Conservation (phyloP, 2,329 filamentous ascomycete species). For the Emmonsiellopsis sp. region DNA sequence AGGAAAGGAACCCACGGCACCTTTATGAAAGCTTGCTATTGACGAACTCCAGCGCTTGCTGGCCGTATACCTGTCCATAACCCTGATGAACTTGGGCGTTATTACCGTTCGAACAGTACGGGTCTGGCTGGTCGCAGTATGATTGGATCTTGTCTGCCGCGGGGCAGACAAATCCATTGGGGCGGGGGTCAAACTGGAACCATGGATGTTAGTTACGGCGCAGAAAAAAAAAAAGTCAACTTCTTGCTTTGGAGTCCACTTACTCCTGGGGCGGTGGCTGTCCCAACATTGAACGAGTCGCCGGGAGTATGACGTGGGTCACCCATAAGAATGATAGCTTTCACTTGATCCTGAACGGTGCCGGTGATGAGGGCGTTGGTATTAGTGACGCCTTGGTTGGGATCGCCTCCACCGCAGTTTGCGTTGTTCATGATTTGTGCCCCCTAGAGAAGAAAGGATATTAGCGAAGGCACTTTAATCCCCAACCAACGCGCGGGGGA, state of each 20-base stretch:
- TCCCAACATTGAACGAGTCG: conserved; percentile 52
- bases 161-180: conserved; percentile 48
- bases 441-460: conserved; percentile 32
- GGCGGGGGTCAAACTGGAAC: conserved; percentile 50
- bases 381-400: conserved; percentile 27
- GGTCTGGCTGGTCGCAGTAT: conserved; percentile 56
- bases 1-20: neutral
- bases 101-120: conserved; percentile 58
- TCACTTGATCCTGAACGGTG: conserved; percentile 45
- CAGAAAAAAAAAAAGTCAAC: neutral
- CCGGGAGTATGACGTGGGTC: conserved; percentile 50
- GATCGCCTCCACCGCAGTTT: conserved; percentile 48
- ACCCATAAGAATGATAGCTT: conserved; percentile 57
- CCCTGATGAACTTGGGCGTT: conserved; percentile 51
- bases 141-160: conserved; percentile 50
- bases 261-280: conserved; percentile 50
- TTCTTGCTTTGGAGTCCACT: neutral
- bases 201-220: neutral
- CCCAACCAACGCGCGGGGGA: neutral
- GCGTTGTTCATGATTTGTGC: conserved; percentile 56
- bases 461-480: neutral
- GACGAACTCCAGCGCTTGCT: conserved; percentile 50
- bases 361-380: conserved; percentile 29
- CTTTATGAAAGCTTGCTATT: conserved; percentile 27
- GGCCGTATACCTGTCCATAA: conserved; percentile 52